phyloP scores from a whole-genome alignment of 345 rosid species.

The thale cress (Arabidopsis thaliana) region TAIR10.1 NC_003076.8:1841501-1842000 shows the following conservation, averaged over 20 bases:
- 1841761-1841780: conserved; percentile 67
- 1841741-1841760: conserved; percentile 58
- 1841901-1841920: conserved; percentile 88
- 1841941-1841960: conserved; percentile 78
- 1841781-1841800: conserved; percentile 69
- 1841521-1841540: conserved; percentile 79
- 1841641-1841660: conserved; percentile 56
- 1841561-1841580: conserved; percentile 78
- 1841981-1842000: conserved; percentile 71
- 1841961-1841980: conserved; percentile 82
- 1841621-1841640: conserved; percentile 48
- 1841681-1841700: conserved; percentile 25
- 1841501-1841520: conserved; percentile 95
- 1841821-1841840: conserved; percentile 77
- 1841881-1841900: conserved; percentile 77
- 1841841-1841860: conserved; percentile 60
- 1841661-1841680: conserved; percentile 59
- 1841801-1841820: conserved; percentile 72
- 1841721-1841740: conserved; percentile 49
- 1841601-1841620: conserved; percentile 34
- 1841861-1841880: conserved; percentile 60
- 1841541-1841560: conserved; percentile 89
- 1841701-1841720: conserved; percentile 24
- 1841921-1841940: conserved; percentile 85
- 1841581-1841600: conserved; percentile 53